phyloP scores from a whole-genome alignment of 1,139 yeast genomes.

The Suhomyces ambrosiae region DNA sequence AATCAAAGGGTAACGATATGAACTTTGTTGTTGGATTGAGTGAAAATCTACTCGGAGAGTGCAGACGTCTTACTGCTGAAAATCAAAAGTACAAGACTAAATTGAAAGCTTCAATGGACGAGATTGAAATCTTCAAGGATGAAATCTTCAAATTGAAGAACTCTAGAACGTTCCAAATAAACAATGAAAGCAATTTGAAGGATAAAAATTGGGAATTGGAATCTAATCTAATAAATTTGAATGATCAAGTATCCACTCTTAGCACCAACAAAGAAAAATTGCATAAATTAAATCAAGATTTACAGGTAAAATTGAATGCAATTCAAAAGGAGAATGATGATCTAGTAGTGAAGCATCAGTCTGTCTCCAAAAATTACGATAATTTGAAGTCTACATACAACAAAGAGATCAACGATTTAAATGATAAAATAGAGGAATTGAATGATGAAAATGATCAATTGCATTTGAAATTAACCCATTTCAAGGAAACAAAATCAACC shows the following conservation, averaged over 20 bases:
- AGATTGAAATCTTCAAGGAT: slow-evolving; percentile 37
- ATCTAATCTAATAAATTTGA: slow-evolving; percentile 52
- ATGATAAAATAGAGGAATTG: slow-evolving; percentile 52
- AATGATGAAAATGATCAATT: slow-evolving; percentile 67
- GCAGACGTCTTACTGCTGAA: slow-evolving; percentile 75
- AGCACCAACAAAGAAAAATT: slow-evolving; percentile 35
- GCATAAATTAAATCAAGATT: slow-evolving; percentile 30
- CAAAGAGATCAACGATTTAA: slow-evolving; percentile 49
- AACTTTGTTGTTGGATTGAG: slow-evolving; percentile 82
- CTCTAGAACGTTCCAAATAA: slow-evolving; percentile 34
- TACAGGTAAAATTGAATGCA: slow-evolving; percentile 33
- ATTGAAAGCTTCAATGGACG: slow-evolving; percentile 46
- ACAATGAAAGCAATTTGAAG: slow-evolving; percentile 51
- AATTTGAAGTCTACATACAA: slow-evolving; percentile 35
- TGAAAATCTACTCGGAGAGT: slow-evolving; percentile 75
- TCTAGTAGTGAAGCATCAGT: slow-evolving; percentile 41
- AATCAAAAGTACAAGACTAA: slow-evolving; percentile 54
- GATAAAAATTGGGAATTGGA: slow-evolving; percentile 84
- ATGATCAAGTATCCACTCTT: slow-evolving; percentile 43
- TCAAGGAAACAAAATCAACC: slow-evolving; percentile 10
- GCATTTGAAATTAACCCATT: slow-evolving; percentile 38
- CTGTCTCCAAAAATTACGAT: slow-evolving; percentile 40
- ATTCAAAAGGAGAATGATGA: slow-evolving; percentile 53
- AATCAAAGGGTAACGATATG: slow-evolving; percentile 62
- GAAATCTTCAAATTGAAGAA: slow-evolving; percentile 39